Percentiles rank a stretch among this genome's conserved stretches.
Evolutionary conservation across 176 grass and related monocot species (phyloP).

Genomic region (Musa acuminata): DNA sequence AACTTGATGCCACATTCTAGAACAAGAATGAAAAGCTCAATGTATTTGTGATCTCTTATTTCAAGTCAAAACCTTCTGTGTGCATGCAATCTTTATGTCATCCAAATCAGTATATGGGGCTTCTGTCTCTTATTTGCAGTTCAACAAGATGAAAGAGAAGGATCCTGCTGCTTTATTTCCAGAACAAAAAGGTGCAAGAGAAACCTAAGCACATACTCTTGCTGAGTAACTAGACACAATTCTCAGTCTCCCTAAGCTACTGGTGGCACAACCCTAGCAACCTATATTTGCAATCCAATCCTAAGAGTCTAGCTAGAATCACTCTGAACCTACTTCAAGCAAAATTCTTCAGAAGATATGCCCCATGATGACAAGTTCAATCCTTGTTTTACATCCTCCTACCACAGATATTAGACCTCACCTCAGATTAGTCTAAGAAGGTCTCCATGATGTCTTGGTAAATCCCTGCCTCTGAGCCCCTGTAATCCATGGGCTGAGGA

Average conservation of each 20-base stretch:
- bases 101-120: too few relatives aligned
- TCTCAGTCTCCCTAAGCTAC: too few relatives aligned
- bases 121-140: too few relatives aligned
- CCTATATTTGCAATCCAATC: constrained; percentile 1
- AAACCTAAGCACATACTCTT: not conserved
- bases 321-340: not conserved
- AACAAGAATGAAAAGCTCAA: too few relatives aligned
- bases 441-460: constrained; percentile 95
- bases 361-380: not conserved
- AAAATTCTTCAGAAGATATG: too few relatives aligned
- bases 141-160: not conserved
- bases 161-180: not conserved
- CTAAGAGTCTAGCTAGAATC: constrained; percentile 1
- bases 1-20: too few relatives aligned
- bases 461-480: constrained; percentile 63
- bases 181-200: not conserved
- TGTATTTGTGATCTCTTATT: too few relatives aligned
- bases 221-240: not conserved
- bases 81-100: too few relatives aligned
- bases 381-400: not conserved
- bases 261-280: not conserved
- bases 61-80: too few relatives aligned
- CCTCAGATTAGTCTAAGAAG: constrained; percentile 50
- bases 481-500: constrained; percentile 56
- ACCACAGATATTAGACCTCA: not conserved